phyloP scores from a whole-genome alignment of 352 stramenopile species.

The Globisporangium nagaii region DNA sequence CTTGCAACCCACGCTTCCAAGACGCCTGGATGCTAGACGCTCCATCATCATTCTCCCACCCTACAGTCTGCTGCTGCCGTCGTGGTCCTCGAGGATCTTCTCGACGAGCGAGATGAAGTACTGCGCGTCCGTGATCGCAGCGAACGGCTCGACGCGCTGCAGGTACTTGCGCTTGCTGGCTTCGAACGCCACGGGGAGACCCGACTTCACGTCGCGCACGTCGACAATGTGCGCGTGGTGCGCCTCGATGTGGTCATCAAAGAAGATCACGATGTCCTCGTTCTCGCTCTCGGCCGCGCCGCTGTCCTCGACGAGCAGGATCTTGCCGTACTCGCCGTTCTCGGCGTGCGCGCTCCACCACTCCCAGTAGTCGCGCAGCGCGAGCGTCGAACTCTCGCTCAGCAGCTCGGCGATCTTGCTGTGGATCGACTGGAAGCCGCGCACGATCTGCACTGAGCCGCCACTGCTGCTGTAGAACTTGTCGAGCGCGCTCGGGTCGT shows the following conservation, averaged over 20 bases:
- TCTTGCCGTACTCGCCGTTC: slow-evolving; percentile 66
- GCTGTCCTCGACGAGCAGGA: slow-evolving; percentile 43
- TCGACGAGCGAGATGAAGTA: slow-evolving; percentile 71
- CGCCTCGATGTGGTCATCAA: slow-evolving; percentile 79
- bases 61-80: slow-evolving; percentile 2
- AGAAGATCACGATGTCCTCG: slow-evolving; percentile 38
- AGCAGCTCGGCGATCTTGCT: slow-evolving; percentile 31
- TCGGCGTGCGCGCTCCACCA: slow-evolving; percentile 83
- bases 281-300: slow-evolving; percentile 8
- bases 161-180: slow-evolving; percentile 48
- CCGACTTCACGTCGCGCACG: slow-evolving; percentile 49
- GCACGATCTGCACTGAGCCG: slow-evolving; percentile 37
- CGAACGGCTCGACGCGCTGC: slow-evolving; percentile 74
- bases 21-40: too few relatives aligned
- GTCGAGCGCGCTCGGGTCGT: slow-evolving; percentile 15
- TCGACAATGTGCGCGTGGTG: slow-evolving; percentile 77
- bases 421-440: slow-evolving; percentile 50
- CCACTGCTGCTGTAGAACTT: slow-evolving; percentile 30
- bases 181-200: slow-evolving; percentile 46
- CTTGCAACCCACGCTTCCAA: too few relatives aligned
- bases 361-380: slow-evolving; percentile 81
- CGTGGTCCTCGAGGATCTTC: slow-evolving; percentile 15
- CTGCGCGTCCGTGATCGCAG: slow-evolving; percentile 63
- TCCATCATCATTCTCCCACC: too few relatives aligned
- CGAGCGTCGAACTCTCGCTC: slow-evolving; percentile 30